phyloP scores from a whole-genome alignment of 2,329 filamentous ascomycete genomes.

The Penicillium sp. region DNA sequence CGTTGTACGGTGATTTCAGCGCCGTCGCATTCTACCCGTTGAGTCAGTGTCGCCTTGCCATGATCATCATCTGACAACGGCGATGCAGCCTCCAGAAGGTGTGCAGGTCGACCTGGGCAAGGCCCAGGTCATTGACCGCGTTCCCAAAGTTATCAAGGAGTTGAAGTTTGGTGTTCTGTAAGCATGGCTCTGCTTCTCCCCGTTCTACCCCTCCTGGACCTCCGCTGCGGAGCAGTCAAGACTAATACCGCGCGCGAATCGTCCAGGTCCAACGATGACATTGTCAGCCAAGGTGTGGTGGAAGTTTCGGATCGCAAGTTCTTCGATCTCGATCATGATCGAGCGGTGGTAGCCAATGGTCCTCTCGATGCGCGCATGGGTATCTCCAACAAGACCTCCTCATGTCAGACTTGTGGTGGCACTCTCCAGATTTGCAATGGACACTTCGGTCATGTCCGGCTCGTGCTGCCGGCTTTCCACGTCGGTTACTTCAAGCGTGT shows the following conservation, averaged over 20 bases:
- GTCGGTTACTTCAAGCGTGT: constrained; percentile 93
- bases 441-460: constrained; percentile 86
- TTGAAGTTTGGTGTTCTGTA: constrained; percentile 91
- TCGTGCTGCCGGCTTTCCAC: constrained; percentile 87
- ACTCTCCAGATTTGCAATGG: constrained; percentile 77
- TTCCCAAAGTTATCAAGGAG: constrained; percentile 84
- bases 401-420: constrained; percentile 75
- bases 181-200: too few relatives aligned
- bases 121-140: constrained; percentile 78
- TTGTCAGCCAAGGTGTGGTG: constrained; percentile 87
- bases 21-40: too few relatives aligned
- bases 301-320: constrained; percentile 86
- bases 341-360: constrained; percentile 68
- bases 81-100: constrained; percentile 37
- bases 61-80: constrained; percentile 31
- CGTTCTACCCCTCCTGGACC: too few relatives aligned
- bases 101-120: constrained; percentile 51
- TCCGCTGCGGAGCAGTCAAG: too few relatives aligned
- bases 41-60: constrained; percentile 30
- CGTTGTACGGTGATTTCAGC: too few relatives aligned
- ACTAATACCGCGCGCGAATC: too few relatives aligned
- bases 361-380: constrained; percentile 82
- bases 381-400: constrained; percentile 71
- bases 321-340: constrained; percentile 76
- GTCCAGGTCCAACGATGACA: constrained; percentile 76